phyloP scores from a whole-genome alignment of 805 yeast species.

The Sugiyamaella mastotermitis region DNA sequence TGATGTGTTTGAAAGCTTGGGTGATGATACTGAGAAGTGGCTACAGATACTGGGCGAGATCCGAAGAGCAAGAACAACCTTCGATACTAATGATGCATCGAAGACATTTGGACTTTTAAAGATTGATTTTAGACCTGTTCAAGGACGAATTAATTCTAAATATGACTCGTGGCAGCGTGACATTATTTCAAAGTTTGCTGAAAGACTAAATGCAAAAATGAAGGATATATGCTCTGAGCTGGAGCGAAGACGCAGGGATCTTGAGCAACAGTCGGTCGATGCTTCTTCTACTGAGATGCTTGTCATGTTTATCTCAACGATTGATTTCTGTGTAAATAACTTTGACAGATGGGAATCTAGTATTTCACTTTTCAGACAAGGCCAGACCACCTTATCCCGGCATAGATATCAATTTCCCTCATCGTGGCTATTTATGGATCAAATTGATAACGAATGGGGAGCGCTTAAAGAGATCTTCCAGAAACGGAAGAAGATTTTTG shows the following conservation, averaged over 20 bases:
- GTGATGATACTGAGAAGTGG: constrained; percentile 42
- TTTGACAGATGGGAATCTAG: constrained; percentile 21
- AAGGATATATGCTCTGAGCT: constrained; percentile 31
- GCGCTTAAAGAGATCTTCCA: constrained; percentile 37
- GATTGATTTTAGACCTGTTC: constrained; percentile 49
- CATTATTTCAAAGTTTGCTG: constrained; percentile 38
- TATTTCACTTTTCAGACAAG: constrained; percentile 25
- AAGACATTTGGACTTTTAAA: constrained; percentile 37
- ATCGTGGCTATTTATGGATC: constrained; percentile 59
- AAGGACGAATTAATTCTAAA: constrained; percentile 44
- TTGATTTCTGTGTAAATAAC: constrained; percentile 32
- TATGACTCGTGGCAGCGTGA: constrained; percentile 56
- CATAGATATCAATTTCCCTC: constrained; percentile 43
- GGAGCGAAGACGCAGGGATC: constrained; percentile 27
- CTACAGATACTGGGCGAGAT: constrained; percentile 39
- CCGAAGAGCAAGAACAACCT: constrained; percentile 36
- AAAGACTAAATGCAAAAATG: constrained; percentile 31
- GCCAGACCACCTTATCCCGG: constrained; percentile 39
- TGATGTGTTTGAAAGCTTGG: constrained; percentile 33
- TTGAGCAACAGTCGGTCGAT: constrained; percentile 35
- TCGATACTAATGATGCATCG: constrained; percentile 45
- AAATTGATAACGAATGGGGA: constrained; percentile 45
- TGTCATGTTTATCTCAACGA: constrained; percentile 33
- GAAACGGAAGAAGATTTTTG: constrained; percentile 34
- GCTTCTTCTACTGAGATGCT: constrained; percentile 36